Evolutionary conservation across 306 rosid genomes (phyloP).

Genomic region (Oemleria cerasiformis): DNA sequence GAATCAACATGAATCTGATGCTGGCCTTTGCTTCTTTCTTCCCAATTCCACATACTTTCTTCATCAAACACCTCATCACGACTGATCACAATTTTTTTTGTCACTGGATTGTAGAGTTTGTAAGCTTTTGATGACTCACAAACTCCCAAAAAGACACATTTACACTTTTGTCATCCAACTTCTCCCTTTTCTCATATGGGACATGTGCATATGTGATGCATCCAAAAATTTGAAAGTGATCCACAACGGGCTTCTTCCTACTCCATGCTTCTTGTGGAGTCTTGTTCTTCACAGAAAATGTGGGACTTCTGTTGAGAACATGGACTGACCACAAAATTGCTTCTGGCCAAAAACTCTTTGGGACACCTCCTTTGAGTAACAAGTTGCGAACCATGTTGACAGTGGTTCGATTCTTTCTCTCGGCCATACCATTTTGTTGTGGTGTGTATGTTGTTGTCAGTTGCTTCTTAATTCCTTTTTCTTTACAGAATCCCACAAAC

Average conservation of each 20-base stretch:
- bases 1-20: background rate
- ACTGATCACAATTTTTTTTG: background rate
- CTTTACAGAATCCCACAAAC: background rate
- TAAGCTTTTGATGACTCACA: background rate
- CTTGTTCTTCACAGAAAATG: background rate
- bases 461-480: background rate
- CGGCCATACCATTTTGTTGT: accelerated
- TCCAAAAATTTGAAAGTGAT: background rate
- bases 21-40: background rate
- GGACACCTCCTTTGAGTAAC: background rate
- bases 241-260: accelerated
- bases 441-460: background rate
- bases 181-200: background rate
- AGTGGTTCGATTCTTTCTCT: background rate
- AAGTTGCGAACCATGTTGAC: background rate
- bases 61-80: background rate
- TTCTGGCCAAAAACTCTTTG: background rate
- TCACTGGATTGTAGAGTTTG: background rate
- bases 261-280: background rate
- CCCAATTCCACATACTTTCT: background rate
- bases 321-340: background rate
- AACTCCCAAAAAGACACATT: background rate
- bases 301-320: background rate
- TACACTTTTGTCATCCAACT: background rate
- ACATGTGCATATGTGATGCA: background rate